These are phyloP conservation scores for Medicago arabica DNA, from an alignment of 306 rosid genomes.

Conservation along the genomic window DNA sequence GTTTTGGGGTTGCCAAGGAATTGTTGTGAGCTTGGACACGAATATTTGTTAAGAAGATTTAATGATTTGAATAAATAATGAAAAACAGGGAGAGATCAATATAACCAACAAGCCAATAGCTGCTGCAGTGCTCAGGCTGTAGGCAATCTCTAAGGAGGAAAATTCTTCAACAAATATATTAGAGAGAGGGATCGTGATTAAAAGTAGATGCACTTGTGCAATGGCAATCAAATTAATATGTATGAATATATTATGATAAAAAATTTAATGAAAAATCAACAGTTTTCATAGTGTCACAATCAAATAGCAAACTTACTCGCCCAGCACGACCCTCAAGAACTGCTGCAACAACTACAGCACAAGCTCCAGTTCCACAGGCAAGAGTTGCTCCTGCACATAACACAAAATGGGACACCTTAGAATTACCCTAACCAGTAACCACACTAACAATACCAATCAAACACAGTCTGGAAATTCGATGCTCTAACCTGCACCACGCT, in stretches of 20 bases:
- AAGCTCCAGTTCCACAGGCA: constrained; percentile 99
- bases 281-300: constrained; percentile 27
- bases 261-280: background rate
- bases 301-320: constrained; percentile 62
- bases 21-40: too few species aligned
- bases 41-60: background rate
- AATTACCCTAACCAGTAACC: background rate
- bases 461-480: constrained; percentile 18
- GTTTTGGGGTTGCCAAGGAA: too few species aligned
- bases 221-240: constrained; percentile 11
- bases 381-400: constrained; percentile 77
- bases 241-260: background rate
- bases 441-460: constrained; percentile 18
- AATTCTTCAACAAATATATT: background rate
- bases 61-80: background rate
- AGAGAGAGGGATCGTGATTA: constrained; percentile 15
- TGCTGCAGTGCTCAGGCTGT: background rate
- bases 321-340: constrained; percentile 92
- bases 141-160: background rate
- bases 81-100: background rate
- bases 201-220: background rate
- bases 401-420: constrained; percentile 3
- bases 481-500: constrained; percentile 92
- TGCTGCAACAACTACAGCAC: constrained; percentile 92
- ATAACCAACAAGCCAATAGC: background rate